Conservation (phyloP, 2,329 filamentous ascomycete genomes). For the Hirsutella rhossiliensis region DNA sequence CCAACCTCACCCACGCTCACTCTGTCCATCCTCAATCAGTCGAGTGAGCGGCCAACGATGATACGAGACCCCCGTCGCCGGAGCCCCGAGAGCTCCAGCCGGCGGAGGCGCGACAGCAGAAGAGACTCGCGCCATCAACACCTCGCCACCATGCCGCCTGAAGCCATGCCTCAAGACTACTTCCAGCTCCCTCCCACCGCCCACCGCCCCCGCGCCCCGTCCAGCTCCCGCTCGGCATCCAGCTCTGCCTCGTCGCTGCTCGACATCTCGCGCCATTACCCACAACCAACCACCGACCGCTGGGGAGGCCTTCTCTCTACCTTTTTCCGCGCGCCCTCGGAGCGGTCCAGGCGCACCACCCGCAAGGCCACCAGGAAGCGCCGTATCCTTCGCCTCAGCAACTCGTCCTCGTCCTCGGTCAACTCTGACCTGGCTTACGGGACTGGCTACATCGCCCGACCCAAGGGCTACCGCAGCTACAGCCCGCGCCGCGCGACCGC, state of each 20-base stretch:
- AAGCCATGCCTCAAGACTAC: constrained; percentile 5
- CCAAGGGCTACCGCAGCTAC: constrained; percentile 9
- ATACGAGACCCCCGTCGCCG: constrained; percentile 43
- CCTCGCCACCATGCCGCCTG: constrained; percentile 9
- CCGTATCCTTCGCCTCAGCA: constrained; percentile 45
- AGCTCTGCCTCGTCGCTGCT: constrained; percentile 48
- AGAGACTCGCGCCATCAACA: constrained; percentile 17
- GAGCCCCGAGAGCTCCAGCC: constrained; percentile 42
- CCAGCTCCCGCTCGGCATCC: constrained; percentile 28
- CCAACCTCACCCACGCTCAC: neutral
- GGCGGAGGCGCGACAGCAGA: constrained; percentile 26
- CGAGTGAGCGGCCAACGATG: constrained; percentile 23
- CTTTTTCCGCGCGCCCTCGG: constrained; percentile 52
- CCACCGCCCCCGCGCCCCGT: constrained; percentile 13
- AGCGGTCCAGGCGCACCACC: constrained; percentile 30
- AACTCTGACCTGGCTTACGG: constrained; percentile 60
- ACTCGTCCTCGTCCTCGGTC: constrained; percentile 55
- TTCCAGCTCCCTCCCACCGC: neutral
- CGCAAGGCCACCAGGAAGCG: constrained; percentile 32
- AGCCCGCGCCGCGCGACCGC: neutral
- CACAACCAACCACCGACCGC: constrained; percentile 23
- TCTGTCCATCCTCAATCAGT: neutral
- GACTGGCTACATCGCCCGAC: constrained; percentile 39
- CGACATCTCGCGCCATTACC: constrained; percentile 50
- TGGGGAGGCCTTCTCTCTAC: constrained; percentile 44